Evolutionary conservation across 352 stramenopile species (phyloP).

Genomic region (Globisporangium polare): DNA sequence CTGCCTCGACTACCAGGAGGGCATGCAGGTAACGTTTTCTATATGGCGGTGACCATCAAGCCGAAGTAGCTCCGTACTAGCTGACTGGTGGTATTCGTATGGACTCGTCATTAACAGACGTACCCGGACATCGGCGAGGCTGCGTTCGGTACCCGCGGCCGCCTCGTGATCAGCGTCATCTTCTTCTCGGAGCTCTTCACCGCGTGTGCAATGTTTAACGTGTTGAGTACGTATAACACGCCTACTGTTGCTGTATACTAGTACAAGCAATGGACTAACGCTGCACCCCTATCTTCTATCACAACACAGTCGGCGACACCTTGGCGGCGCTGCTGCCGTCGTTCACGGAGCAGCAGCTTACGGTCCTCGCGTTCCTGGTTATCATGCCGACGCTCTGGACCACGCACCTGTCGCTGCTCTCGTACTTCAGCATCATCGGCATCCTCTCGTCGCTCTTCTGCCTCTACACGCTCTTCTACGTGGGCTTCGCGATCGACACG

Average conservation of each 20-base stretch:
- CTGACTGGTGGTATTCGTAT: neutral
- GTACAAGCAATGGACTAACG: neutral
- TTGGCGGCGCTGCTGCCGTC: slow-evolving; percentile 65
- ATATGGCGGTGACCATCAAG: too few relatives aligned
- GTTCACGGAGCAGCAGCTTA: slow-evolving; percentile 53
- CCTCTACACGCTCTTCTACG: slow-evolving; percentile 70
- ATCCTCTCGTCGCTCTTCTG: slow-evolving; percentile 84
- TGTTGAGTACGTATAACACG: slow-evolving; percentile 51
- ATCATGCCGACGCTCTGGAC: slow-evolving; percentile 84
- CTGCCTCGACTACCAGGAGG: slow-evolving; percentile 76
- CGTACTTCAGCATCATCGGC: slow-evolving; percentile 81
- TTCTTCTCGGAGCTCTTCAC: slow-evolving; percentile 85
- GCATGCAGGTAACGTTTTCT: slow-evolving; percentile 45
- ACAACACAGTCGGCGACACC: slow-evolving; percentile 62
- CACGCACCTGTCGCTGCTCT: slow-evolving; percentile 75
- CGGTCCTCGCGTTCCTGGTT: slow-evolving; percentile 61
- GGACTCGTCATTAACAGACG: slow-evolving; percentile 24
- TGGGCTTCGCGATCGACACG: slow-evolving; percentile 59
- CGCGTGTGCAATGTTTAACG: slow-evolving; percentile 74
- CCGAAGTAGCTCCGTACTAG: neutral
- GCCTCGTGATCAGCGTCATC: slow-evolving; percentile 68
- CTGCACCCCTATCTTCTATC: neutral
- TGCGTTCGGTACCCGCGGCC: slow-evolving; percentile 66
- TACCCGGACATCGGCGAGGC: slow-evolving; percentile 84
- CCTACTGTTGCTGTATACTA: neutral